Percentiles rank a stretch among this genome's conserved stretches.
Conservation (phyloP, 2,329 filamentous ascomycete species). For the Fusarium circinatum region DNA sequence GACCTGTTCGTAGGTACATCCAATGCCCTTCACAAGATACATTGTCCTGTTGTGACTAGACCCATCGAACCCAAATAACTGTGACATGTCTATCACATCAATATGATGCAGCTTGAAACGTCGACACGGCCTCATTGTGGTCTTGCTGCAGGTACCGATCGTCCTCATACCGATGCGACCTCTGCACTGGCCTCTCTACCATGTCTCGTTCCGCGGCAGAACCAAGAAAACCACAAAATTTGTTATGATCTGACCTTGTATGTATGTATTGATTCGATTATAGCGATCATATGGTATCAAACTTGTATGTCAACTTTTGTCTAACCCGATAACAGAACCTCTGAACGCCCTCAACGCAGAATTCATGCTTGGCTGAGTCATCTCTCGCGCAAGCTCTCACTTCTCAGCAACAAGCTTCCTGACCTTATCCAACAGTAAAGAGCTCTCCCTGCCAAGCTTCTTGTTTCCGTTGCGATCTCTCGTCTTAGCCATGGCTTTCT, state of each 20-base stretch:
- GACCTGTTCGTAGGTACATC: neutral
- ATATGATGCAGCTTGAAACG: conserved; percentile 8
- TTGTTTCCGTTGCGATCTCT: conserved; percentile 79
- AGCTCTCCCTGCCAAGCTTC: conserved; percentile 84
- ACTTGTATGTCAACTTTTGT: conserved; percentile 26
- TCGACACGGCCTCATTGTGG: neutral
- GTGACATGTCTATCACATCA: neutral
- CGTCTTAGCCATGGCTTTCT: conserved; percentile 78
- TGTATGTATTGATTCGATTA: conserved; percentile 1
- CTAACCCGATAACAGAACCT: conserved; percentile 23
- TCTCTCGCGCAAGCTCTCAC: neutral
- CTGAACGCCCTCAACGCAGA: conserved; percentile 20
- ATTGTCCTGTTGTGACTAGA: neutral
- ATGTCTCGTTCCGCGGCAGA: neutral
- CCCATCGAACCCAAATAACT: neutral
- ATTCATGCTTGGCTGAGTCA: neutral
- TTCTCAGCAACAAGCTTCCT: conserved; percentile 72
- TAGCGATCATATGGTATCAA: conserved; percentile 20
- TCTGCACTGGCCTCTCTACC: neutral
- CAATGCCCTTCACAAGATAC: neutral
- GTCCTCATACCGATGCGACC: neutral
- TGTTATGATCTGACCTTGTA: neutral
- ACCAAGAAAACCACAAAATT: neutral
- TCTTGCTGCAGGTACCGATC: neutral
- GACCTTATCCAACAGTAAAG: conserved; percentile 79